A percentile compares a stretch with the other conserved stretches of the same genome.
These are phyloP conservation scores for Pleurotus platypus DNA, from an alignment of 768 basidiomycete species.

Conservation along the genomic window DNA sequence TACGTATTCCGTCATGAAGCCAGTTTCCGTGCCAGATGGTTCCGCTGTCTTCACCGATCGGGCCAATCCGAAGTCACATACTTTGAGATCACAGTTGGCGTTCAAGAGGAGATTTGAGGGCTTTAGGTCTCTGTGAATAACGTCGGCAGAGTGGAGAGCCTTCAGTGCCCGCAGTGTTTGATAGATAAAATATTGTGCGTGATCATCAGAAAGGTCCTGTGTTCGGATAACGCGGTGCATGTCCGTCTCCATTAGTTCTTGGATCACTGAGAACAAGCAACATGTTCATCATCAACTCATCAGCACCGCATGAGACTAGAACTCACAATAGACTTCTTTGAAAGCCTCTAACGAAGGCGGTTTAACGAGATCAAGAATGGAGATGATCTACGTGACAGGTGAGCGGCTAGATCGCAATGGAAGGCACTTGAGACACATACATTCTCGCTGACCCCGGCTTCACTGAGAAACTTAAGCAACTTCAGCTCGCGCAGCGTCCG, in stretches of 20 bases:
- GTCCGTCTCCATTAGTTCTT: constrained; percentile 94
- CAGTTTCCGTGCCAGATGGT: constrained; percentile 78
- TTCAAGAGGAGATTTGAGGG: constrained; percentile 97
- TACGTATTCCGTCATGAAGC: constrained; percentile 97
- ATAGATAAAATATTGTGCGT: constrained; percentile 91
- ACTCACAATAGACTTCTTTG: constrained; percentile 75
- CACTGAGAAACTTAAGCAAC: constrained; percentile 77
- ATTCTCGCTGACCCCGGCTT: constrained; percentile 88
- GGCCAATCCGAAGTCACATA: constrained; percentile 93
- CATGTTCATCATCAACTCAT: neutral
- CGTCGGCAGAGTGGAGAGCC: constrained; percentile 93
- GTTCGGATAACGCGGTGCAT: constrained; percentile 96
- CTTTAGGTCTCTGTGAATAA: constrained; percentile 95
- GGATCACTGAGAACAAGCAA: constrained; percentile 53
- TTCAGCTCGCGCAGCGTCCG: constrained; percentile 87
- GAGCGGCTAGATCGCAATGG: neutral
- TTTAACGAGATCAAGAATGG: constrained; percentile 85
- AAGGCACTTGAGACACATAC: constrained; percentile 33
- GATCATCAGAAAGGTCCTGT: constrained; percentile 93
- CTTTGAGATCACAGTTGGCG: constrained; percentile 94
- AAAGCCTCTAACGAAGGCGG: constrained; percentile 78
- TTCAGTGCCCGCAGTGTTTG: constrained; percentile 88
- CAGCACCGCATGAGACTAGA: neutral
- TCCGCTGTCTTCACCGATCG: constrained; percentile 86
- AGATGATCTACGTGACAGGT: constrained; percentile 63